A percentile compares a stretch with the other conserved stretches of the same genome.
Conservation (phyloP, 2,329 filamentous ascomycete species). For the Claviceps capensis region DNA sequence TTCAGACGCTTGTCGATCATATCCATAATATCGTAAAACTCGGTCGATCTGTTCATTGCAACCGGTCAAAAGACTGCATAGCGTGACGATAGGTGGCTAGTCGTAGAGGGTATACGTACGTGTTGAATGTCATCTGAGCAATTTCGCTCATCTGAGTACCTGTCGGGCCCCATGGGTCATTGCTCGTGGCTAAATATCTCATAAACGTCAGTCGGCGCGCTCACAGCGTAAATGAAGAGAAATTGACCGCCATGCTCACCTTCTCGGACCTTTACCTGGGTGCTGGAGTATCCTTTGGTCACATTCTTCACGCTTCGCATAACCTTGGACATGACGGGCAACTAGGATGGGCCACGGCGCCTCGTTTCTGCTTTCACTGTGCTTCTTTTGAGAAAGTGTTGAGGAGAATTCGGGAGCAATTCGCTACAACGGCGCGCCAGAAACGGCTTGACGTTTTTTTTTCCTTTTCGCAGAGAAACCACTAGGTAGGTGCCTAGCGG, state of each 20-base stretch:
- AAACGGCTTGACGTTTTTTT: neutral
- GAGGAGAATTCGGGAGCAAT: neutral
- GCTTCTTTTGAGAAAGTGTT: neutral
- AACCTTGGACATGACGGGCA: slow-evolving; percentile 75
- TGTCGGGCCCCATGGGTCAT: slow-evolving; percentile 96
- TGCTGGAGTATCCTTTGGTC: slow-evolving; percentile 92
- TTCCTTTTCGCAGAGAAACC: neutral
- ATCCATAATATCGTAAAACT: slow-evolving; percentile 99
- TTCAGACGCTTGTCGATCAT: slow-evolving; percentile 98
- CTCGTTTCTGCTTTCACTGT: neutral
- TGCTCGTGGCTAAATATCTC: slow-evolving; percentile 69
- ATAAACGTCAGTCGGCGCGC: slow-evolving; percentile 7
- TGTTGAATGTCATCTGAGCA: slow-evolving; percentile 93
- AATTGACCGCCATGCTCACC: slow-evolving; percentile 36
- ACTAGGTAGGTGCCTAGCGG: neutral
- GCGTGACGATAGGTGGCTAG: neutral
- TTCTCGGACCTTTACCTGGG: slow-evolving; percentile 97
- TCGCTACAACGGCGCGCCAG: neutral
- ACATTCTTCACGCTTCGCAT: slow-evolving; percentile 98
- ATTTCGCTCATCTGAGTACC: slow-evolving; percentile 99
- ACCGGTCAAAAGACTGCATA: neutral
- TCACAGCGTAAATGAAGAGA: neutral
- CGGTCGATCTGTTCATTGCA: slow-evolving; percentile 53
- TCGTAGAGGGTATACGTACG: slow-evolving; percentile 43
- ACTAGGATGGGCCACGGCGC: slow-evolving; percentile 5